Conservation (phyloP, 805 yeast genomes). For the Cyberlindnera euphorbiae region DNA sequence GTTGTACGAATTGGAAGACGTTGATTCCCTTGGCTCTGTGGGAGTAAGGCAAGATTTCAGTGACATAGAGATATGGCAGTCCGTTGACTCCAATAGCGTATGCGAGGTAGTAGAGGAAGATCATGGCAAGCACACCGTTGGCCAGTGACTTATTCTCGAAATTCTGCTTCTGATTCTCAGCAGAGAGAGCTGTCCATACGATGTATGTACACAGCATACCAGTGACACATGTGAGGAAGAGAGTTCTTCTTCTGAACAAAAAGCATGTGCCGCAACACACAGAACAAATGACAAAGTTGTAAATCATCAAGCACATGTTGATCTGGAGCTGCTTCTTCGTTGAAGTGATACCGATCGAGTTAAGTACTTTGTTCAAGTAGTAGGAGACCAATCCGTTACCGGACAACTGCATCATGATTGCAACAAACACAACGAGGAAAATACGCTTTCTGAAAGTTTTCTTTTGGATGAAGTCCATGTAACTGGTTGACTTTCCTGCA, state of each 20-base stretch:
- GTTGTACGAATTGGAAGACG: slow-evolving; percentile 10
- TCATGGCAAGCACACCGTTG: slow-evolving; percentile 45
- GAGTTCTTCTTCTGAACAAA: slow-evolving; percentile 31
- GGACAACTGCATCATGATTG: slow-evolving; percentile 37
- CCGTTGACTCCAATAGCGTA: slow-evolving; percentile 41
- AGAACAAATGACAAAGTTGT: slow-evolving; percentile 32
- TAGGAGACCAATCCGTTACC: slow-evolving; percentile 37
- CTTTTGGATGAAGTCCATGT: slow-evolving; percentile 32
- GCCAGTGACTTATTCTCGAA: slow-evolving; percentile 35
- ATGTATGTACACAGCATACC: slow-evolving; percentile 33
- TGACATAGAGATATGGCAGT: slow-evolving; percentile 38
- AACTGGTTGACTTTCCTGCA: slow-evolving; percentile 27
- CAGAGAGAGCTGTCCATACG: slow-evolving; percentile 41
- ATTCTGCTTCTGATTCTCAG: slow-evolving; percentile 35
- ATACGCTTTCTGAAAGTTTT: slow-evolving; percentile 37
- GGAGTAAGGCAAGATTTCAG: slow-evolving; percentile 34
- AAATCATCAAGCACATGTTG: slow-evolving; percentile 44
- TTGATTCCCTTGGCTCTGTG: slow-evolving; percentile 25
- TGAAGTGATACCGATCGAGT: slow-evolving; percentile 47
- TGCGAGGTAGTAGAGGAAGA: slow-evolving; percentile 37
- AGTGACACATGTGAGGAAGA: slow-evolving; percentile 30
- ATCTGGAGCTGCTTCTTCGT: slow-evolving; percentile 38
- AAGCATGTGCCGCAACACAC: slow-evolving; percentile 21
- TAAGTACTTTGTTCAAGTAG: slow-evolving; percentile 44
- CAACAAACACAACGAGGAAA: slow-evolving; percentile 29